Base-by-base conservation (phyloP, 805 yeast species). In the Metschnikowia lunata region DNA sequence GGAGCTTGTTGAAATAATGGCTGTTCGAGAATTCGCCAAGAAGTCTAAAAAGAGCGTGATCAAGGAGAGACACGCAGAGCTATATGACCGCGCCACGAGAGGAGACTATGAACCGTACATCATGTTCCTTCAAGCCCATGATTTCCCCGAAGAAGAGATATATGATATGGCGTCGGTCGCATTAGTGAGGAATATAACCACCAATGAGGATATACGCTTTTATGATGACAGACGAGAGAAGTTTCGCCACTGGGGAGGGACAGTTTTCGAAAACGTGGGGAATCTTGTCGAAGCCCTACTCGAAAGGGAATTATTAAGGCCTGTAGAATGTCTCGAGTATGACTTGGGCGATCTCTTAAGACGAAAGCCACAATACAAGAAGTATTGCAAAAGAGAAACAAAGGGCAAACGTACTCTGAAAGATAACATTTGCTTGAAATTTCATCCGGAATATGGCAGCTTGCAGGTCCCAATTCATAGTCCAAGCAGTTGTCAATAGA, bases 51-150 rank as follows among this genome's bases (percentile, higher is more conserved):
- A 13, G 8, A 29, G 36, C 18, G 18, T 36, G 15, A 41, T 36
- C 13, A 36, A 36, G 27, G 35, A 36, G 13, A 36, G 40, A 36
- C 36, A 41, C 13, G 32, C 36, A 26, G 18, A 7, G 7, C 31
- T 41, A 29, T 40, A 40, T 13, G 39, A 40, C 14, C 38, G 34
- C 6, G 43, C 43, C 6, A 40, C 38, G 3, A 34, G 31, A 6
- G 43, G 43, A 14, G 38, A 35, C 8, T 35, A 27, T 30, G 30
- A n/a, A 8, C 30, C 34, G n/a, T 40, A 35, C 18, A 15, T 40
- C 9, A 18, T 11, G 12, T 40, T 40, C 29, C 43, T 40, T 26
- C 32, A 35, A 40, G 43, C 43, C 26, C 43, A 40, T 26, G 43
- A 40, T 8, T 40, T 40, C 18, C 34, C 39, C 1, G 35, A 40